These are phyloP conservation scores for Casuarina equisetifolia DNA, from an alignment of 306 rosid species.

Conservation along the genomic window DNA sequence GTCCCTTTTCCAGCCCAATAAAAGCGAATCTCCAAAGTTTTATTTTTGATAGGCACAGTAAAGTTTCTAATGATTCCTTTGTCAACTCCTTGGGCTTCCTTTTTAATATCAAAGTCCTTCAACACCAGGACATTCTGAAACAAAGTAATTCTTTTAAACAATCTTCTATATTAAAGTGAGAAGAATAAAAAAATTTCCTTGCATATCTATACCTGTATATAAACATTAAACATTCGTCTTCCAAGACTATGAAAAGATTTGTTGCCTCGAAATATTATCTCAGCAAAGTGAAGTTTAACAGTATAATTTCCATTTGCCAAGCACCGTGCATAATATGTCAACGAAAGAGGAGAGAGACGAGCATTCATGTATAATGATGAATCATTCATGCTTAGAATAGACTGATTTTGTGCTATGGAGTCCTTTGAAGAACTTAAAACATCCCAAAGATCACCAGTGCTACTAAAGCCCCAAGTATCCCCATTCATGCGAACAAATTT, in stretches of 20 bases:
- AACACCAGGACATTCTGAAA: no score
- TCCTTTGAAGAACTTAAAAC: constrained; percentile 26
- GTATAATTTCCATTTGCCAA: constrained; percentile 48
- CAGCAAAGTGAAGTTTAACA: constrained; percentile 14
- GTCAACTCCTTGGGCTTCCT: constrained; percentile 39
- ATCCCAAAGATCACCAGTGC: constrained; percentile 63
- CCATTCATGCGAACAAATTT: constrained; percentile 19
- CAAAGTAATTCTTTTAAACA: constrained; percentile 5
- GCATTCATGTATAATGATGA: constrained; percentile 48
- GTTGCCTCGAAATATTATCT: constrained; percentile 48
- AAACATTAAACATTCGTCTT: constrained; percentile 61
- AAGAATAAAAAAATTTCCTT: constrained; percentile 1
- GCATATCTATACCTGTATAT: constrained; percentile 49
- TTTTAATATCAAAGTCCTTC: no score
- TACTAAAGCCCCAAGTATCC: constrained; percentile 60
- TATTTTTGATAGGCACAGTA: constrained; percentile 36
- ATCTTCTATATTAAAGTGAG: constrained; percentile 1
- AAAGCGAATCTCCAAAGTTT: constrained; percentile 50
- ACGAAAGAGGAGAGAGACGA: constrained; percentile 46
- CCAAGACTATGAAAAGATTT: constrained; percentile 57
- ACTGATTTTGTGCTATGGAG: constrained; percentile 28
- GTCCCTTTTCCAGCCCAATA: constrained; percentile 81
- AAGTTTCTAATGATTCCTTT: constrained; percentile 32
- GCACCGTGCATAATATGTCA: constrained; percentile 58
- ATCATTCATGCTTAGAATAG: constrained; percentile 25